phyloP scores from a whole-genome alignment of 2,329 filamentous ascomycete species.

The Zasmidium angulare region DNA sequence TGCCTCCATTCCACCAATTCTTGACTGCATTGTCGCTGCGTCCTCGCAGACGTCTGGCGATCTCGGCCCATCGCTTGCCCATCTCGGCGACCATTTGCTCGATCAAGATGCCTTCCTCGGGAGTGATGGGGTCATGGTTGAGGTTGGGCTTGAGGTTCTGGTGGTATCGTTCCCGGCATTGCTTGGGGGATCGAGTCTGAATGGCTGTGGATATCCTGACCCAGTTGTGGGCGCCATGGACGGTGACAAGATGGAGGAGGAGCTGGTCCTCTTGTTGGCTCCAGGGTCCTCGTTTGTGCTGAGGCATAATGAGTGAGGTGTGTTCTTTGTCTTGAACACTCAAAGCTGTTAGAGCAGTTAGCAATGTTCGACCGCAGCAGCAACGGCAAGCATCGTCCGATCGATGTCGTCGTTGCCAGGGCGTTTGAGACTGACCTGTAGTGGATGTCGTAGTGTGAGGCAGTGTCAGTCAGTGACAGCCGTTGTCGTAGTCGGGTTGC shows the following conservation, averaged over 20 bases:
- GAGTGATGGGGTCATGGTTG: constrained; percentile 71
- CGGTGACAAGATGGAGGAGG: constrained; percentile 68
- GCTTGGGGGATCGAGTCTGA: constrained; percentile 79
- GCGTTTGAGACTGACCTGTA: constrained; percentile 20
- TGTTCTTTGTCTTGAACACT: not conserved
- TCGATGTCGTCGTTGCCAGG: not conserved
- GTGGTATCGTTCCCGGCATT: constrained; percentile 91
- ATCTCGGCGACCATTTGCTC: constrained; percentile 73
- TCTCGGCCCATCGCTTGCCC: constrained; percentile 91
- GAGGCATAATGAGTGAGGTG: constrained; percentile 37
- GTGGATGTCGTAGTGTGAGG: constrained; percentile 4
- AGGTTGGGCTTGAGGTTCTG: constrained; percentile 89
- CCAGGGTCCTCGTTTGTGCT: constrained; percentile 78
- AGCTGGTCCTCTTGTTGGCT: constrained; percentile 72
- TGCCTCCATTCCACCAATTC: constrained; percentile 96
- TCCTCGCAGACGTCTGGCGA: constrained; percentile 75
- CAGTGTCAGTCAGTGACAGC: constrained; percentile 14
- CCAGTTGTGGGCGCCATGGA: constrained; percentile 82
- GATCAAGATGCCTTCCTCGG: constrained; percentile 73
- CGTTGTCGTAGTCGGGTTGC: constrained; percentile 16
- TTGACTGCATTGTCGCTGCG: constrained; percentile 95
- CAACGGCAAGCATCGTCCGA: constrained; percentile 1
- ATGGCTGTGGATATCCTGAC: constrained; percentile 78
- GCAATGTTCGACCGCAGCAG: constrained; percentile 2
- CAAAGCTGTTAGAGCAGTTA: constrained; percentile 15